These are phyloP conservation scores for Datisca glomerata DNA, from an alignment of 306 rosid species.

Conservation along the genomic window DNA sequence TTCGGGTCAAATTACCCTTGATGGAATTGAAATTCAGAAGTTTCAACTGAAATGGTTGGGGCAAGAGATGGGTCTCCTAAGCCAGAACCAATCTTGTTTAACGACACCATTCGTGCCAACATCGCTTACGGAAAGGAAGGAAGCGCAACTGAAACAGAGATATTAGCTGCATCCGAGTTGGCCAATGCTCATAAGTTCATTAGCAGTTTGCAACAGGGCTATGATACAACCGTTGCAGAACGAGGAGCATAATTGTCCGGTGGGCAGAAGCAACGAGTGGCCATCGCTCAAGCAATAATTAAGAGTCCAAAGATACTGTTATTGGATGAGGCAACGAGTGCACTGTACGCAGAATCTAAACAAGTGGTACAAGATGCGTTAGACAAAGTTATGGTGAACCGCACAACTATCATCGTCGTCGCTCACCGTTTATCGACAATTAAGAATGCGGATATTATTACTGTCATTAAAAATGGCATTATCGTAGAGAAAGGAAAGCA, in stretches of 20 bases:
- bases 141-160: conserved; percentile 8
- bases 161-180: conserved; percentile 9
- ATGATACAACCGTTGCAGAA: conserved; percentile 33
- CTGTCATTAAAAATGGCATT: conserved; percentile 24
- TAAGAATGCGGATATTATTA: conserved; percentile 29
- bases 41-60: conserved; percentile 14
- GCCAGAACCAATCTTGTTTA: conserved; percentile 17
- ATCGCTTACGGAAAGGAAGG: conserved; percentile 11
- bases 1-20: conserved; percentile 9
- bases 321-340: conserved; percentile 67
- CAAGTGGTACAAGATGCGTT: conserved; percentile 41
- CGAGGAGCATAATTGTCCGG: conserved; percentile 52
- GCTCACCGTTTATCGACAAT: conserved; percentile 59
- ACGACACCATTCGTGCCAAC: conserved; percentile 14
- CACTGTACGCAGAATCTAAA: conserved; percentile 46
- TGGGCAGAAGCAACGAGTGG: conserved; percentile 58
- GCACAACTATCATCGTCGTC: conserved; percentile 45
- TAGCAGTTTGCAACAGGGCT: conserved; percentile 6
- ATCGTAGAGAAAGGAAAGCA: conserved; percentile 12
- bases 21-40: conserved; percentile 12
- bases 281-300: conserved; percentile 48
- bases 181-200: conserved; percentile 18
- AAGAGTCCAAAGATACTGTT: conserved; percentile 38
- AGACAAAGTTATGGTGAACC: conserved; percentile 23
- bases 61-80: conserved; percentile 17